A percentile compares a stretch with the other conserved stretches of the same genome.
Conservation (phyloP, 495 filamentous ascomycete species). For the Xylaria curta region DNA sequence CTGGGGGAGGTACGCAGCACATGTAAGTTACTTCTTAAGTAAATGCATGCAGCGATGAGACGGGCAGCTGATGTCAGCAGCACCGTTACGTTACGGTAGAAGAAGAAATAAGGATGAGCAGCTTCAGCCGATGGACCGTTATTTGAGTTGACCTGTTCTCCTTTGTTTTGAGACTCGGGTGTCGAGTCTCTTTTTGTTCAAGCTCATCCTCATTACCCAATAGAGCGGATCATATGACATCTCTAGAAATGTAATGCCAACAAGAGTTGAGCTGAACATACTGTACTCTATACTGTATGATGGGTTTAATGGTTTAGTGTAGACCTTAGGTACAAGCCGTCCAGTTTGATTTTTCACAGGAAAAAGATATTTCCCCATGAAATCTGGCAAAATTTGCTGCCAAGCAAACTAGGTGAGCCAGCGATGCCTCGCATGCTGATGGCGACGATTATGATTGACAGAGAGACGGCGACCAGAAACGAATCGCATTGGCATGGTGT, state of each 20-base stretch:
- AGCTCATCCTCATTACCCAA: background rate
- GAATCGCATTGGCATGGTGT: background rate
- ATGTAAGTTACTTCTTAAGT: background rate
- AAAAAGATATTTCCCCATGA: background rate
- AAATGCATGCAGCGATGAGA: slow-evolving; percentile 1
- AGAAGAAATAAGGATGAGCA: background rate
- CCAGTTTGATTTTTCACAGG: background rate
- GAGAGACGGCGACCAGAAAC: background rate
- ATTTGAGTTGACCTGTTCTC: background rate
- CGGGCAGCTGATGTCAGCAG: slow-evolving; percentile 20
- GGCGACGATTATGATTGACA: slow-evolving; percentile 3
- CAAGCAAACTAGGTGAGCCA: slow-evolving; percentile 14
- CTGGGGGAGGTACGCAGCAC: background rate
- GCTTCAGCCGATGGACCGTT: background rate
- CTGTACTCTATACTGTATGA: background rate
- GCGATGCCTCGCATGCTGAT: slow-evolving; percentile 11
- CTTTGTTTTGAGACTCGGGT: background rate
- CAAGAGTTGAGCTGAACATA: background rate
- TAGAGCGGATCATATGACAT: slow-evolving; percentile 1
- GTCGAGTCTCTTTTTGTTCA: slow-evolving; percentile 5
- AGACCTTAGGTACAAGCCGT: background rate
- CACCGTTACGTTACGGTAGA: slow-evolving; percentile 7
- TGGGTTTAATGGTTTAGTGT: background rate
- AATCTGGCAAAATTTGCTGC: slow-evolving; percentile 16
- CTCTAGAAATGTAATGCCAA: background rate